Conservation (phyloP, 2,329 filamentous ascomycete species). For the Penicillium sp. region DNA sequence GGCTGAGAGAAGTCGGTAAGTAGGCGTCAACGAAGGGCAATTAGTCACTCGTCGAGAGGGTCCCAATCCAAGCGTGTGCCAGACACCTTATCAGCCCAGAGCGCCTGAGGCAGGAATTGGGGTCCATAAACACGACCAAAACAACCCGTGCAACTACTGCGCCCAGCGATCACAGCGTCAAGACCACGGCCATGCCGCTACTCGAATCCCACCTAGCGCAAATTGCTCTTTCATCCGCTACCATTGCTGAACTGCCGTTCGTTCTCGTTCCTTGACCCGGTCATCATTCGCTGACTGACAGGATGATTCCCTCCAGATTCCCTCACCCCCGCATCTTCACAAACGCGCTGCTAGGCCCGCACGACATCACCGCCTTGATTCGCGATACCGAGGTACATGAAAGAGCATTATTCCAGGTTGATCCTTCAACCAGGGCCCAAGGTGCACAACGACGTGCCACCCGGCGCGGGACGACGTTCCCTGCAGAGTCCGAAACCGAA, state of each 20-base stretch:
- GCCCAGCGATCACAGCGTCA: neutral
- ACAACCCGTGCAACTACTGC: neutral
- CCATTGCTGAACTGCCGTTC: conserved; percentile 74
- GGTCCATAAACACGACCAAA: conserved; percentile 1
- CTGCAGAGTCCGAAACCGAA: conserved; percentile 38
- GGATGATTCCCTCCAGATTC: conserved; percentile 60
- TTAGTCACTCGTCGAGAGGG: neutral
- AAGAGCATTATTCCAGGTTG: conserved; percentile 89
- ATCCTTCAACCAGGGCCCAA: conserved; percentile 62
- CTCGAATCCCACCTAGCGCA: conserved; percentile 74
- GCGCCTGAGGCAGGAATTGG: conserved; percentile 18
- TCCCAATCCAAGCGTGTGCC: neutral
- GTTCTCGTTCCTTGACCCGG: conserved; percentile 26
- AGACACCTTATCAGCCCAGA: too few relatives aligned
- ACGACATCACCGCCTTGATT: conserved; percentile 92
- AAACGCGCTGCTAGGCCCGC: conserved; percentile 81
- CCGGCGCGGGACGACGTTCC: conserved; percentile 54
- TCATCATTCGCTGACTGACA: neutral
- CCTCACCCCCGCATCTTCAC: conserved; percentile 92
- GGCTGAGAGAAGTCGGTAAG: too few relatives aligned
- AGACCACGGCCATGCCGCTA: conserved; percentile 60
- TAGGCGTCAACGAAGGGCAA: neutral
- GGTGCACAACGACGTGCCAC: conserved; percentile 50
- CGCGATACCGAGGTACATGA: conserved; percentile 95
- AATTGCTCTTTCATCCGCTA: conserved; percentile 73